Evolutionary conservation across 2,329 filamentous ascomycete genomes (phyloP), one percentile per base, ranked within the genome.

Genomic region (Lomentospora prolificans): DNA sequence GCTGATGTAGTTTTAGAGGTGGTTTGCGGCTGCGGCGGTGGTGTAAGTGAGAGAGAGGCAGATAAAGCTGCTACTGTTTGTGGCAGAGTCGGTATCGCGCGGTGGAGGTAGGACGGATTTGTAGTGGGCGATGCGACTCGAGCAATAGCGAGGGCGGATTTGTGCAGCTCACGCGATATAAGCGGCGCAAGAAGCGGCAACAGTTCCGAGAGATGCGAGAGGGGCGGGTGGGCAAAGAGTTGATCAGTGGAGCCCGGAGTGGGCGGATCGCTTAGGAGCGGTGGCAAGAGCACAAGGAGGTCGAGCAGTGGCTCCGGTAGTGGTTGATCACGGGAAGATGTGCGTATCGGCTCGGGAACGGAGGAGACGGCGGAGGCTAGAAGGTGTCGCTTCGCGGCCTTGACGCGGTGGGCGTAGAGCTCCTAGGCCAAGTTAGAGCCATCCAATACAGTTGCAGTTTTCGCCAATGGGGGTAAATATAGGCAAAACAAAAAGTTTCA

Each of bases 21-120:
- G 65, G 10, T 78, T 75, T 3, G 70, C 63, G 1, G 58, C 57
- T 0, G 69, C 64, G 5, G 82, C 69, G 1, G 63, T 55, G 3
- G 61, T 55, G 27, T 69, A 8, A n/a, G 53, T 66, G 1, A 68
- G 61, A 75, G 62, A 3, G 66, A 58, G 10, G 64, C 31, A n/a
- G 62, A 64, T 1, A 81, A 71, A 2, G 67, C 57, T 3, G 66
- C 59, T 17, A 75, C 65, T 24, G 72, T 66, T 1, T 66, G 59
- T 0, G 76, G 68, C 2, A 86, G 69, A 17, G 71, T 67, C 1
- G 79, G 70, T 52, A 85, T 76, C 24, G 72, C 66, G 19, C 81
- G 79, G 68, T 84, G 81, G n/a, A 84, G 69, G 62, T 73, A 80
- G 19, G 78, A 79, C 0, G 78, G 70, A 64, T 80, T 80, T 1